Evolutionary conservation across 495 filamentous ascomycete genomes (phyloP).

Genomic region (Penicillium cataractarum): DNA sequence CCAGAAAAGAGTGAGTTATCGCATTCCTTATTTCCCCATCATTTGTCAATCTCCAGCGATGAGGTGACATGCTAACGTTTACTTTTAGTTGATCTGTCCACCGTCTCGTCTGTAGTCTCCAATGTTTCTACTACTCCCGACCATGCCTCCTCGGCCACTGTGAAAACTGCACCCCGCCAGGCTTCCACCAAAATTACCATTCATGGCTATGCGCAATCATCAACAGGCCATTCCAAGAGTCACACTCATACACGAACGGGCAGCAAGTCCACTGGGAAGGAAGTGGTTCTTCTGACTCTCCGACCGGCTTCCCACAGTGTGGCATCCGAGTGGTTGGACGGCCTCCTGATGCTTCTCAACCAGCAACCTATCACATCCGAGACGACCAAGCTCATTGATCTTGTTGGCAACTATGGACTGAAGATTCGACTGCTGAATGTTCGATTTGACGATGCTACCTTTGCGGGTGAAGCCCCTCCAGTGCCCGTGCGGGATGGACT

Average conservation of each 20-base stretch:
- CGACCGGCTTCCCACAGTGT: conserved; percentile 78
- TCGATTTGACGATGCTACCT: conserved; percentile 71
- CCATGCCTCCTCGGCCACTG: conserved; percentile 56
- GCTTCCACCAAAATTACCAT: conserved; percentile 89
- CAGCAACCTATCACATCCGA: conserved; percentile 97
- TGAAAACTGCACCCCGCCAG: conserved; percentile 52
- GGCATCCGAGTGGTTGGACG: conserved; percentile 96
- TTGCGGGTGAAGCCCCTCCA: conserved; percentile 47
- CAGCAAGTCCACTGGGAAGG: conserved; percentile 50
- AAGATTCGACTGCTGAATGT: conserved; percentile 95
- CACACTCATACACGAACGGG: conserved; percentile 38
- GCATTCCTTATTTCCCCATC: not conserved
- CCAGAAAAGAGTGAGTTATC: conserved; percentile 67
- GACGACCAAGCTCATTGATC: conserved; percentile 81
- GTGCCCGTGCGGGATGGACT: conserved; percentile 54
- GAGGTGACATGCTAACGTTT: conserved; percentile 17
- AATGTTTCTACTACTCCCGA: conserved; percentile 71
- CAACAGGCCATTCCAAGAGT: conserved; percentile 31
- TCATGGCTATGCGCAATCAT: conserved; percentile 62
- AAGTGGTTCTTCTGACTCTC: conserved; percentile 74
- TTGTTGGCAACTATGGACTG: conserved; percentile 86
- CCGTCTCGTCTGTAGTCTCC: conserved; percentile 88
- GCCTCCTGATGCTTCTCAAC: conserved; percentile 90
- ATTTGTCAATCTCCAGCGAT: not conserved
- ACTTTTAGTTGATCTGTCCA: conserved; percentile 74